phyloP scores from a whole-genome alignment of 352 stramenopile species.

The Hyphochytrium catenoides region DNA sequence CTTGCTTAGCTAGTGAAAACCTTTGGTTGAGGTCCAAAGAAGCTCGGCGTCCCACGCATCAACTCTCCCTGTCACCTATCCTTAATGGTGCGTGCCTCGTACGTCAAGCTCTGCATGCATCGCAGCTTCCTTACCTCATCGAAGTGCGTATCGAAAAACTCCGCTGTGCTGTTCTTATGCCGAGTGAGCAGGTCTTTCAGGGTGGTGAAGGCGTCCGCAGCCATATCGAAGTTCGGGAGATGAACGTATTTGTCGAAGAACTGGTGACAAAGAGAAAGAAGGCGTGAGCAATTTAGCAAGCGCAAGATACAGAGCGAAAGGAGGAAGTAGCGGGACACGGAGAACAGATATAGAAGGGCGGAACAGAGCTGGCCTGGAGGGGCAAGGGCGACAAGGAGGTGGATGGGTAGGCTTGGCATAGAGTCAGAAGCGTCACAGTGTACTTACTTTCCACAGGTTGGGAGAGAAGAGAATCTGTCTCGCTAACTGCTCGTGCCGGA shows the following conservation, averaged over 20 bases:
- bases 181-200: constrained; percentile 65
- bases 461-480: constrained; percentile 42
- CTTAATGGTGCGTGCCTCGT: no score
- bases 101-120: no score
- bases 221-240: constrained; percentile 71
- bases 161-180: constrained; percentile 50
- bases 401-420: not conserved
- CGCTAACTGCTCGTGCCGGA: constrained; percentile 46
- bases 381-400: no score
- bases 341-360: no score
- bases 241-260: constrained; percentile 73
- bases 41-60: no score
- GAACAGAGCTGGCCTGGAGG: no score
- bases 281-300: not conserved
- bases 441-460: constrained; percentile 39
- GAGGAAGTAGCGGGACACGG: not conserved
- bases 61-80: no score
- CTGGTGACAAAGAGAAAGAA: no score
- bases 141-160: constrained; percentile 57
- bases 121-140: no score
- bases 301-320: not conserved
- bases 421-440: not conserved
- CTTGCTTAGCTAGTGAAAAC: no score
- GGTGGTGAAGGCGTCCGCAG: constrained; percentile 65
- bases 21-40: no score